These are phyloP conservation scores for Hypoxylon subgilvum DNA, from an alignment of 495 filamentous ascomycete genomes.

Conservation along the genomic window DNA sequence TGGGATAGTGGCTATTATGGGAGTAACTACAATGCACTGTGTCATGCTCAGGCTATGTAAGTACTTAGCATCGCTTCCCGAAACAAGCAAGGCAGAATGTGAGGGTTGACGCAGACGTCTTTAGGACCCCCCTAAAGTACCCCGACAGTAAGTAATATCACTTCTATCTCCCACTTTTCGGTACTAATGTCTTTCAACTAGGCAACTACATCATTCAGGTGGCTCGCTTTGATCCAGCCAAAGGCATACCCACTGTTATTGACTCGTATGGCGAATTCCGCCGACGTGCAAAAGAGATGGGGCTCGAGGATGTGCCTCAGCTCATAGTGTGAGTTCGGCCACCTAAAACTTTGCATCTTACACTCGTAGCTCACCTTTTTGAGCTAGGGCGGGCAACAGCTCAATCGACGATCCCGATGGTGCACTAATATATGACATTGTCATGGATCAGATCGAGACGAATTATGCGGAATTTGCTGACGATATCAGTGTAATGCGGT, in stretches of 20 bases:
- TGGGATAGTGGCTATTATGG: conserved; percentile 81
- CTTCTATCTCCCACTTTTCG: not conserved
- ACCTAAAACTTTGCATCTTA: not conserved
- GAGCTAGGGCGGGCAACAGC: conserved; percentile 68
- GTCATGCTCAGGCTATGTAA: conserved; percentile 64
- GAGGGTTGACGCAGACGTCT: conserved; percentile 12
- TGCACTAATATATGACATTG: conserved; percentile 72
- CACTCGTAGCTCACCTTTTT: not conserved
- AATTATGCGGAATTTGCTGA: conserved; percentile 55
- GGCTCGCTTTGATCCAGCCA: conserved; percentile 85
- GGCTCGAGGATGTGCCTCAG: conserved; percentile 65
- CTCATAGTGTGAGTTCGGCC: conserved; percentile 62
- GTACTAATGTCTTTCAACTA: conserved; percentile 33
- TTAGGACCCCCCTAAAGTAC: conserved; percentile 68
- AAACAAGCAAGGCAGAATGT: too few relatives aligned
- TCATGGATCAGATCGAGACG: conserved; percentile 68
- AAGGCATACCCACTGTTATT: conserved; percentile 82
- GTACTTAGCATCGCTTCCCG: conserved; percentile 16
- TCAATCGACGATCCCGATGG: conserved; percentile 88
- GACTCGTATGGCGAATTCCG: conserved; percentile 79
- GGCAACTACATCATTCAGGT: conserved; percentile 81
- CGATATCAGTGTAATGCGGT: conserved; percentile 75
- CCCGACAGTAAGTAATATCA: conserved; percentile 60
- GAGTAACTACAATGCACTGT: conserved; percentile 72
- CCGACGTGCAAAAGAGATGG: conserved; percentile 57